Percentiles rank a stretch among this genome's conserved stretches.
phyloP scores from a whole-genome alignment of 176 grass and related monocot species.

The Poa annua region DNA sequence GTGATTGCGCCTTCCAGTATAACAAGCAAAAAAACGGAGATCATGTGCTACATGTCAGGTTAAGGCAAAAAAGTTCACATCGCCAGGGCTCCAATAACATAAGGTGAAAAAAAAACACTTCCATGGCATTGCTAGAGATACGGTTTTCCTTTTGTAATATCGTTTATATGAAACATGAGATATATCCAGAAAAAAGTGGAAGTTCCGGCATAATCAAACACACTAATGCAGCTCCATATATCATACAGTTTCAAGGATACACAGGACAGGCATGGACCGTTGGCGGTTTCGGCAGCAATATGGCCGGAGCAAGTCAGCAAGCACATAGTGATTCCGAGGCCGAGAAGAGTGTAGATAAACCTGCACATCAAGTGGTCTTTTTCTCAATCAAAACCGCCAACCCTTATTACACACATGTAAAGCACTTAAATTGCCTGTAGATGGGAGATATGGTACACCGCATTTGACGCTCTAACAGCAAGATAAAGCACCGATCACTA shows the following conservation, averaged over 20 bases:
- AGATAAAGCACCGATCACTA: neutral
- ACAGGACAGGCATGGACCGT: slow-evolving; percentile 79
- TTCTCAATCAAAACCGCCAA: neutral
- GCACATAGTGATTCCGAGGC: slow-evolving; percentile 72
- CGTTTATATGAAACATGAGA: neutral
- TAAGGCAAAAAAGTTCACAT: slow-evolving; percentile 57
- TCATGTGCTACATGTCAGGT: slow-evolving; percentile 60
- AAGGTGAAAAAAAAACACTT: neutral
- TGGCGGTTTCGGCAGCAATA: slow-evolving; percentile 84
- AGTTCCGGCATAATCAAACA: neutral
- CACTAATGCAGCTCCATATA: neutral
- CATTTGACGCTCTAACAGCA: too few relatives aligned
- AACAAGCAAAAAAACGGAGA: slow-evolving; percentile 66
- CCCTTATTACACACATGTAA: neutral
- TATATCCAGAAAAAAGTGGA: neutral
- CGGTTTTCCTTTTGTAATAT: neutral
- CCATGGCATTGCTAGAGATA: neutral
- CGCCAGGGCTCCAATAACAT: slow-evolving; percentile 1
- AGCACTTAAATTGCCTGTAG: neutral
- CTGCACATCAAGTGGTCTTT: slow-evolving; percentile 48
- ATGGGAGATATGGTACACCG: too few relatives aligned
- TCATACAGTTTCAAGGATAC: slow-evolving; percentile 68
- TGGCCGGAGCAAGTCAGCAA: slow-evolving; percentile 88
- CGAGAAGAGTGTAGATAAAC: slow-evolving; percentile 90
- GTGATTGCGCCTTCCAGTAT: slow-evolving; percentile 76